Percentiles rank a stretch among this genome's conserved stretches.
phyloP scores from a whole-genome alignment of 2,329 filamentous ascomycete species.

The Seiridium cupressi region DNA sequence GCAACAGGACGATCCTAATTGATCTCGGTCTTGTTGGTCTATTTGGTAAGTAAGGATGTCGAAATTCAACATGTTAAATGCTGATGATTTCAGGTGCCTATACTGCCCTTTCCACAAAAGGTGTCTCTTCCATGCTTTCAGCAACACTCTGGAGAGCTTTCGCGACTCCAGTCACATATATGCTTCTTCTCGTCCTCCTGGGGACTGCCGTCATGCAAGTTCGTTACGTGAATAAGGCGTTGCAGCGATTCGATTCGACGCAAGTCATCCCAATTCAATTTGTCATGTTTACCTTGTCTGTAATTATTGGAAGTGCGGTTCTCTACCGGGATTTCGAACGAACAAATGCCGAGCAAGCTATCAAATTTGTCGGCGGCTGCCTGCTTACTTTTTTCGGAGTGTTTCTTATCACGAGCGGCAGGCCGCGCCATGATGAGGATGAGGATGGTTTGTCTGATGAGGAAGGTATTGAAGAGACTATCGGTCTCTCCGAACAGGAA shows the following conservation, averaged over 20 bases:
- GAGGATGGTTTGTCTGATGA: slow-evolving; percentile 57
- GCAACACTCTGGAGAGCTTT: slow-evolving; percentile 87
- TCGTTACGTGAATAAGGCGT: slow-evolving; percentile 83
- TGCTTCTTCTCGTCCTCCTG: slow-evolving; percentile 75
- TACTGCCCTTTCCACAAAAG: slow-evolving; percentile 95
- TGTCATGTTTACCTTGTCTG: slow-evolving; percentile 91
- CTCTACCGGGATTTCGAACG: slow-evolving; percentile 94
- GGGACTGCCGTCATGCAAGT: slow-evolving; percentile 93
- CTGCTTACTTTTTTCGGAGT: slow-evolving; percentile 91
- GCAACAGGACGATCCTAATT: slow-evolving; percentile 83
- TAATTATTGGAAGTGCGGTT: slow-evolving; percentile 90
- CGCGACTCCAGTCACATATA: slow-evolving; percentile 88
- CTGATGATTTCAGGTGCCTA: slow-evolving; percentile 67
- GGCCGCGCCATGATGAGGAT: slow-evolving; percentile 52
- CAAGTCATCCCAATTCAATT: slow-evolving; percentile 98
- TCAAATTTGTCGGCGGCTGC: slow-evolving; percentile 88
- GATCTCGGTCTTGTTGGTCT: slow-evolving; percentile 90
- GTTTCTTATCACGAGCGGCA: slow-evolving; percentile 92
- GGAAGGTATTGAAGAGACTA: slow-evolving; percentile 63
- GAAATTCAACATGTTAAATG: slow-evolving; percentile 8
- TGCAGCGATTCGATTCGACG: slow-evolving; percentile 94
- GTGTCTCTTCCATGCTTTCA: slow-evolving; percentile 91
- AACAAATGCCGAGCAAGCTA: slow-evolving; percentile 68
- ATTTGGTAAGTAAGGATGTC: slow-evolving; percentile 65
- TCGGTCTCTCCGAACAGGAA: slow-evolving; percentile 51